Base-by-base conservation (phyloP, 2,329 filamentous ascomycete species). In the Catunica adiposa region DNA sequence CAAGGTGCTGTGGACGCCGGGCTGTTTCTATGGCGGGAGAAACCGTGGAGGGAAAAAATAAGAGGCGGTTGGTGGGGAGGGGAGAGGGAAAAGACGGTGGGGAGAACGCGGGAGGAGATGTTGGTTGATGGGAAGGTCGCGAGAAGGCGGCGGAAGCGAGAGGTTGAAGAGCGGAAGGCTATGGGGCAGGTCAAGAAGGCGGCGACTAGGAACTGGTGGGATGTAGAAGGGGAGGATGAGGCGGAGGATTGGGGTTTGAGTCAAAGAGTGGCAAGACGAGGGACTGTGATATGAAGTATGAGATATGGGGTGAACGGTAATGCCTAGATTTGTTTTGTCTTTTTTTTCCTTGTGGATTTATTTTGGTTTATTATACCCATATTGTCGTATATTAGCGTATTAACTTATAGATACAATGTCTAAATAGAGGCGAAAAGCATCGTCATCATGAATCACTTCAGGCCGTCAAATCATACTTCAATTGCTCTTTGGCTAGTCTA, bases 1-100 rank as follows among this genome's bases (percentile, higher is more conserved):
- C 83, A 88, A 66, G 84, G 84, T 1, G 72, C 79, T 1, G 78
- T 80, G 1, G 82, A 89, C 63, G 80, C 81, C 59, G 66, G 76
- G 56, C 73, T 89, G 22, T 89, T 89, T 66, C 76, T 74, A 29
- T 69, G 77, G 29, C 75, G 83, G 47, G 86, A 90, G 65, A 79
- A 79, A 64, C 85, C 85, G 0, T 89, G 56, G 56, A 61, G 61
- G 6, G 63, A 64, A 17, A 55, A 53, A n/a, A 23, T 31, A 3
- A 44, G 44, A 11, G 60, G 4, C 34, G 58, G 56, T 59, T 58
- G 56, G 62, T 61, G 61, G 56, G 3, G 62, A 59, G 44, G 55
- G 29, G 29, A 46, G 15, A 51, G 54, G 1, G 56, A 60, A 29
- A 60, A 59, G 42, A 59, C 60, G 50, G 68, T 62, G 0, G 75